Evolutionary conservation across 2,329 filamentous ascomycete genomes (phyloP), one percentile per base, ranked within the genome.

Genomic region (Fusarium mundagurra): DNA sequence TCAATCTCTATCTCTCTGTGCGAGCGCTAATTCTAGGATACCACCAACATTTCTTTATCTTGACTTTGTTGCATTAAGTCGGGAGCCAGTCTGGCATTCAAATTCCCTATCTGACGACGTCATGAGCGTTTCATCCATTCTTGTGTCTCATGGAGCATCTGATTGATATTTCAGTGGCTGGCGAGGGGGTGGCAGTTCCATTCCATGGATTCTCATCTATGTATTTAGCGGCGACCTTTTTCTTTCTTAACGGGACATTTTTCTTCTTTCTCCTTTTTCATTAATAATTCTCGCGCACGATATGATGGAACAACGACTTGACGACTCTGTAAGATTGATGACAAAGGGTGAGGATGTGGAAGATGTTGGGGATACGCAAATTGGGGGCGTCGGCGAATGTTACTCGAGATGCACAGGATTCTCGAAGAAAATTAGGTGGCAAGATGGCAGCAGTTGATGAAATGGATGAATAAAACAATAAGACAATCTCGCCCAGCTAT

Each of bases 11-110:
- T 78, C 73, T 76, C 57, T 77, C 62, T 78, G 75, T 72, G 78
- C 63, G 63, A 78, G 77, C 72, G 72, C 72, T 72, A 71, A 68
- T 73, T 75, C 71, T 64, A 79, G 76, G 79, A 79, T 80, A 80
- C 76, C 78, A 76, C 71, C 65, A 67, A 77, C 66, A 62, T 75
- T 73, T 71, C 51, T 75, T 71, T 39, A 71, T 54, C 61, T 71
- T 64, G 59, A 43, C 70, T 76, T 73, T 68, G 64, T 68, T 77
- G 73, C 66, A 78, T 72, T 63, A 61, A 76, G 76, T 70, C 69
- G 67, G 62, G 74, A 73, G 58, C 55, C 64, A 72, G 67, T 73
- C 70, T 74, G 70, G 74, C 76, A 74, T 78, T 78, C 76, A 69
- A 55, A 64, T 69, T 64, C 66, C 64, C 67, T 75, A 70, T 63